Evolutionary conservation across 192 early-diverging fungal species (phyloP), one percentile per base, ranked within the genome.

Genomic region (Lunasporangiospora selenospora): DNA sequence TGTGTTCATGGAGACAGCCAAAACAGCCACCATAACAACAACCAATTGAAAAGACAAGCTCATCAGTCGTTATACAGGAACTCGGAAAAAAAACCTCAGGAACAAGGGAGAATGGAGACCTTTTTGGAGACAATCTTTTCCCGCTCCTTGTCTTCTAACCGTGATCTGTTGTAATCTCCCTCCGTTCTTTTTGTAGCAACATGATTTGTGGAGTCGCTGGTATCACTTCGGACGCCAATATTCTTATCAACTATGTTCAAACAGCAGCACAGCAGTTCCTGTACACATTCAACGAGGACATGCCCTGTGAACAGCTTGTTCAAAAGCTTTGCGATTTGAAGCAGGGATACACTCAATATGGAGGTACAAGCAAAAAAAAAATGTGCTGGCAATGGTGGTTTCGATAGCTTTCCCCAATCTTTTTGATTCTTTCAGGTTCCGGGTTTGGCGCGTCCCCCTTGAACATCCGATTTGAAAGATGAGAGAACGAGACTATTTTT

Each of bases 291-390:
- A 88, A 90, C 67, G 95, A 97, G 52, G 85, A 87, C 30, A 99
- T 98, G 62, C 95, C 95, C 4, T 90, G 89, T 41, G 98, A 99
- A 69, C 93, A 94, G 61, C 85, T 99, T 36, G 98, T 99, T 33
- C 93, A 98, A 69, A 83, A 83, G 52, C 84, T 99, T 55, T 96
- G 96, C 75, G 94, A 99, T 82, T 76, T 98, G 71, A 99, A 99
- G 87, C 97, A 99, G 67, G 93, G 95, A 44, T 98, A 98, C 78
- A 99, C 98, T 42, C 96, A 98, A 76, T 96, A 95, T 71, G 96
- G 98, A 76, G 92, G 77, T 70, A 71, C 21, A 7, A 13, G 11
- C n/a, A 53, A n/a, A n/a, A n/a, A n/a, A n/a, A n/a, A n/a, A n/a
- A n/a, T n/a, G n/a, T n/a, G n/a, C n/a, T n/a, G n/a, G n/a, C n/a